Percentiles rank a stretch among this genome's conserved stretches.
These are phyloP conservation scores for Candida maris DNA, from an alignment of 805 yeast species.

Conservation along the genomic window DNA sequence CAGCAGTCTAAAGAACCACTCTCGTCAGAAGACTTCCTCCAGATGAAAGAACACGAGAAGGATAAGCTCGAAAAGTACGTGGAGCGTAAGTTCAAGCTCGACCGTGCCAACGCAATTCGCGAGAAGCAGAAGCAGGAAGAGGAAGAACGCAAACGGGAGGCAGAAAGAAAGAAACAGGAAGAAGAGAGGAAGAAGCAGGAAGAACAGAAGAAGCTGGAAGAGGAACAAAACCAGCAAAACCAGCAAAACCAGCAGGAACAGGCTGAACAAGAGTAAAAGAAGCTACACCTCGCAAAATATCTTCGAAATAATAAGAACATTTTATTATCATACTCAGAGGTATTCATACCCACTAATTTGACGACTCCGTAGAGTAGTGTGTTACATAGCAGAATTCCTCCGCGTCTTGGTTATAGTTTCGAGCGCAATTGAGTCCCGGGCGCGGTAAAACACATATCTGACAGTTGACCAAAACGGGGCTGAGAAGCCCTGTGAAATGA, in stretches of 20 bases:
- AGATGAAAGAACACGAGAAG: constrained; percentile 6
- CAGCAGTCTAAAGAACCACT: constrained; percentile 2
- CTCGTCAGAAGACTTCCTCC: background rate
- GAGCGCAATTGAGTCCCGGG: constrained; percentile 15
- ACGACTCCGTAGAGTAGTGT: constrained; percentile 19
- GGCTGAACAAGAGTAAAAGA: background rate
- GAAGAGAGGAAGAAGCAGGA: constrained; percentile 2
- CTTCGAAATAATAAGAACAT: no score
- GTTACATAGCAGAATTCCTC: constrained; percentile 25
- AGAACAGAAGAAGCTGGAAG: constrained; percentile 4
- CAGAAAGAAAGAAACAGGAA: constrained; percentile 1
- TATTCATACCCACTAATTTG: no score
- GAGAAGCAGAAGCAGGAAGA: constrained; percentile 5
- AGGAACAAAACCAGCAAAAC: constrained; percentile 3
- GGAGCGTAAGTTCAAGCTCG: constrained; percentile 6
- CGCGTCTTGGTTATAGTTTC: constrained; percentile 24
- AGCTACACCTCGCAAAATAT: no score
- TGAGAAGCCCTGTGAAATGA: constrained; percentile 17
- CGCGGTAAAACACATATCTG: constrained; percentile 21
- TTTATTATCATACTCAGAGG: no score
- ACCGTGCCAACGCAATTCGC: constrained; percentile 3
- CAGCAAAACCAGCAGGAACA: constrained; percentile 3
- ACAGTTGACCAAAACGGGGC: constrained; percentile 18
- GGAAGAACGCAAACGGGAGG: constrained; percentile 2
- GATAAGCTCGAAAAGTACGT: constrained; percentile 11